Evolutionary conservation across 163 green algal species (phyloP).

Genomic region (Prototheca cutis): DNA sequence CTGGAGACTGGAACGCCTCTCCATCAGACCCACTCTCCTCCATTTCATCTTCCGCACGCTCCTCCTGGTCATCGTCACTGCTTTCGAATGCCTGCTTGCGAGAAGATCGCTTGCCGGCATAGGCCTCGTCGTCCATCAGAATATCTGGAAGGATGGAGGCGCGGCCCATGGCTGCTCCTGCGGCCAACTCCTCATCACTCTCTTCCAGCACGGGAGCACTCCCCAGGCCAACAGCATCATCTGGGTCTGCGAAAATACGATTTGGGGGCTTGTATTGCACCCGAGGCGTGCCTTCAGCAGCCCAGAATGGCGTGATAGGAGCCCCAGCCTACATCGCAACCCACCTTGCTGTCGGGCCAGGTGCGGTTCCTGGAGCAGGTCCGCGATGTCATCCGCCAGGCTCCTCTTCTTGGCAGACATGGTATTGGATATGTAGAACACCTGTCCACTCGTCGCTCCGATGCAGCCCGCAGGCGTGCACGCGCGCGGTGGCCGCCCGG

Average conservation of each 20-base stretch:
- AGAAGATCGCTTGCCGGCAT: slow-evolving; percentile 18
- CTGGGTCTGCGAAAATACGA: slow-evolving; percentile 10
- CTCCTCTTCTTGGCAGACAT: slow-evolving; percentile 15
- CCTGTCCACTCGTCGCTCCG: no score
- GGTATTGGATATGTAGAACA: not conserved
- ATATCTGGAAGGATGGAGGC: slow-evolving; percentile 20
- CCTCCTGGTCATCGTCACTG: not conserved
- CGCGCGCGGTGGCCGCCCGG: no score
- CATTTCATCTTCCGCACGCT: slow-evolving; percentile 6
- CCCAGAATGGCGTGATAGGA: not conserved
- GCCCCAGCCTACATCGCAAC: no score
- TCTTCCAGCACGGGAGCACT: slow-evolving; percentile 16
- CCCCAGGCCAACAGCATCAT: slow-evolving; percentile 18
- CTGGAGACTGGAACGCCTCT: not conserved
- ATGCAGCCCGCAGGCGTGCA: no score
- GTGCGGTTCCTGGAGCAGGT: slow-evolving; percentile 25
- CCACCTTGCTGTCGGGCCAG: no score
- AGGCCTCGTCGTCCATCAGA: slow-evolving; percentile 23
- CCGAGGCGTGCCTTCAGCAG: slow-evolving; percentile 12
- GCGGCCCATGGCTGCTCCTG: not conserved
- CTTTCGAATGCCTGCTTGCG: slow-evolving; percentile 15
- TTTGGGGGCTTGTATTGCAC: not conserved
- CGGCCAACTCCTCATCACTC: slow-evolving; percentile 34
- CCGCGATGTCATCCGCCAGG: slow-evolving; percentile 31
- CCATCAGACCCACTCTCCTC: slow-evolving; percentile 3